Conservation (phyloP, 78 protist species). For the Dictyostelium purpureum region DNA sequence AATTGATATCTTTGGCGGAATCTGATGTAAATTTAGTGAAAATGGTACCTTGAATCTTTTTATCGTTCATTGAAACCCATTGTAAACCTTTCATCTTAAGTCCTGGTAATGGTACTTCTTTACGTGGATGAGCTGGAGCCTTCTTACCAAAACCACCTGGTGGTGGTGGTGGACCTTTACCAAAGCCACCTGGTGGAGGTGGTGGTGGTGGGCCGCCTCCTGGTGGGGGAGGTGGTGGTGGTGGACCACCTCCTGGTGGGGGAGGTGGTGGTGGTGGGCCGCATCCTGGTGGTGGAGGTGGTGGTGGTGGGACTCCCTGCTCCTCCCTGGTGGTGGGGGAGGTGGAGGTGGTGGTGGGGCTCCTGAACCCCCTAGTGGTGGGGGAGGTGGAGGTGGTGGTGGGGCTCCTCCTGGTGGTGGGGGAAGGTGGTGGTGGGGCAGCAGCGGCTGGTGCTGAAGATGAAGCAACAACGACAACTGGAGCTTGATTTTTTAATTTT, state of each 20-base stretch:
- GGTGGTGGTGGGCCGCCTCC: slow-evolving; percentile 72
- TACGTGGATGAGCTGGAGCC: slow-evolving; percentile 78
- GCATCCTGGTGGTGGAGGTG: slow-evolving; percentile 26
- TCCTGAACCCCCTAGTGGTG: background rate
- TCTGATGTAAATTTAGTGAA: slow-evolving; percentile 60
- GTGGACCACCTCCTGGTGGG: slow-evolving; percentile 59
- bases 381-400: slow-evolving; percentile 40
- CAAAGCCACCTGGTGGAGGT: slow-evolving; percentile 24
- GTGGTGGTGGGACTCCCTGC: slow-evolving; percentile 49
- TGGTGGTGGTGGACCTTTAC: slow-evolving; percentile 68
- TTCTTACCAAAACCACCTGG: slow-evolving; percentile 48
- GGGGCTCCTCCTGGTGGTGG: slow-evolving; percentile 24
- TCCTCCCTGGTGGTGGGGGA: slow-evolving; percentile 38
- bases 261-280: slow-evolving; percentile 80
- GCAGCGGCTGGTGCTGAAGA: background rate
- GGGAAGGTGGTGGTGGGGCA: slow-evolving; percentile 62
- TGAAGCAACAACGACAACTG: background rate
- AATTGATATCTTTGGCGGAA: slow-evolving; percentile 54
- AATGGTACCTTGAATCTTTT: slow-evolving; percentile 69
- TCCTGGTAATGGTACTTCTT: slow-evolving; percentile 64
- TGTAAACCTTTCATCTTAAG: slow-evolving; percentile 83
- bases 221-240: slow-evolving; percentile 50
- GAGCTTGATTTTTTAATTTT: background rate
- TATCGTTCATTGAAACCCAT: slow-evolving; percentile 73
- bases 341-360: slow-evolving; percentile 47